Percentiles rank a stretch among this genome's conserved stretches.
Conservation (phyloP, 306 rosid species). For the Betula pendula region DNA sequence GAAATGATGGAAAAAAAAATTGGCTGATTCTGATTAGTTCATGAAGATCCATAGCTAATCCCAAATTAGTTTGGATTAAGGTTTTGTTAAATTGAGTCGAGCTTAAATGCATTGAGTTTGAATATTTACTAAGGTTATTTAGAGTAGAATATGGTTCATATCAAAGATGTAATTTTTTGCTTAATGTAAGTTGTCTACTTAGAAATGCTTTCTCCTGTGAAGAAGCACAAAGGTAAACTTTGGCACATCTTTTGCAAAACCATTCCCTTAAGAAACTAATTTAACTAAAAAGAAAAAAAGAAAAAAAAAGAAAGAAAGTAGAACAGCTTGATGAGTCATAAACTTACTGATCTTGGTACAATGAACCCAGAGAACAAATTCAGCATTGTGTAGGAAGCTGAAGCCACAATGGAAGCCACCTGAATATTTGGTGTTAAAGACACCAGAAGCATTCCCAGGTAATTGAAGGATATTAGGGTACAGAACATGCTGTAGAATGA, state of each 20-base stretch:
- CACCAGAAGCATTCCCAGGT: conserved; percentile 65
- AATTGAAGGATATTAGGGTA: conserved; percentile 47
- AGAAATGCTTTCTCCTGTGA: too few relatives aligned
- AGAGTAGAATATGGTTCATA: too few relatives aligned
- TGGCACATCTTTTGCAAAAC: neutral
- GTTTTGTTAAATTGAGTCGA: too few relatives aligned
- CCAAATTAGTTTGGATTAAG: too few relatives aligned
- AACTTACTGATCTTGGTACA: conserved; percentile 57
- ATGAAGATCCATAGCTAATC: too few relatives aligned
- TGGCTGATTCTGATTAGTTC: too few relatives aligned
- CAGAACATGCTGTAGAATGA: conserved; percentile 56
- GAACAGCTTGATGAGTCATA: neutral
- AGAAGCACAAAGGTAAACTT: too few relatives aligned
- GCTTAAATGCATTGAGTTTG: too few relatives aligned
- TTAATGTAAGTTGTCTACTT: too few relatives aligned
- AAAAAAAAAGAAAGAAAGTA: neutral
- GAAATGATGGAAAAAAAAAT: too few relatives aligned
- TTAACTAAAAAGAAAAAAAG: neutral
- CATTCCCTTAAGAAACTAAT: neutral
- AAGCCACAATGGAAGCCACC: conserved; percentile 50
- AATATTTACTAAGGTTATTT: too few relatives aligned
- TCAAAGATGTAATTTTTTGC: too few relatives aligned
- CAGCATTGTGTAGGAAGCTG: conserved; percentile 49
- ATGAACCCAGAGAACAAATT: conserved; percentile 60
- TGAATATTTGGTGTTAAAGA: conserved; percentile 64